Evolutionary conservation across 2,329 filamentous ascomycete genomes (phyloP), one percentile per base, ranked within the genome.

Genomic region (Trichoderma asperellum): DNA sequence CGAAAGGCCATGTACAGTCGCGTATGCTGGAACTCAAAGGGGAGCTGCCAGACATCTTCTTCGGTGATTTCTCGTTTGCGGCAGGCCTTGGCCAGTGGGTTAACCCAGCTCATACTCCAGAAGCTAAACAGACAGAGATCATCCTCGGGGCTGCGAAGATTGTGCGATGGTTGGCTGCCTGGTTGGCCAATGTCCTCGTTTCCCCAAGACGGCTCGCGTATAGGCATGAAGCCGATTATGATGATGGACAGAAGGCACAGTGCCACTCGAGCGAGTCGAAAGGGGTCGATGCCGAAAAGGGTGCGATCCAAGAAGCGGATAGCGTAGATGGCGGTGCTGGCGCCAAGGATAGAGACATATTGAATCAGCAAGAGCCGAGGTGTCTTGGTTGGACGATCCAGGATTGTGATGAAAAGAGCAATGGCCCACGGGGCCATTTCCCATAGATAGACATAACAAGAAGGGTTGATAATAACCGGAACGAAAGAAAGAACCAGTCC

Each of bases 31-130:
- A 95, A 97, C 65, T 96, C 91, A 73, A 89, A 92, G 0, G 89
- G 89, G 0, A 97, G 81, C 49, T 86, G 82, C 94, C 94, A 97
- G 2, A 97, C 91, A 76, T 97, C 93, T 47, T 90, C 86, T 49
- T 94, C 89, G 43, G 93, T 82, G 10, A 97, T 82, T 73, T 93
- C 90, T 52, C 88, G 84, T 35, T 83, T 81, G 53, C 83, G 86
- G 1, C 91, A 92, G 29, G 89, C 79, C 1, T 83, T 81, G 14
- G 96, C 93, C 7, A 97, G 80, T 0, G 93, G 91, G 0, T 83
- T 83, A 81, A 97, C 90, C 94, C 94, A 97, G 0, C 88, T 92
- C 34, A 97, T 91, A 6, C 88, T 90, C 87, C 95, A 91, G 80
- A 93, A 97, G 73, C 94, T 91, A 86, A 92, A 94, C 0, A 94